Evolutionary conservation across 2,329 filamentous ascomycete genomes (phyloP).

Genomic region (Curvularia lunata): DNA sequence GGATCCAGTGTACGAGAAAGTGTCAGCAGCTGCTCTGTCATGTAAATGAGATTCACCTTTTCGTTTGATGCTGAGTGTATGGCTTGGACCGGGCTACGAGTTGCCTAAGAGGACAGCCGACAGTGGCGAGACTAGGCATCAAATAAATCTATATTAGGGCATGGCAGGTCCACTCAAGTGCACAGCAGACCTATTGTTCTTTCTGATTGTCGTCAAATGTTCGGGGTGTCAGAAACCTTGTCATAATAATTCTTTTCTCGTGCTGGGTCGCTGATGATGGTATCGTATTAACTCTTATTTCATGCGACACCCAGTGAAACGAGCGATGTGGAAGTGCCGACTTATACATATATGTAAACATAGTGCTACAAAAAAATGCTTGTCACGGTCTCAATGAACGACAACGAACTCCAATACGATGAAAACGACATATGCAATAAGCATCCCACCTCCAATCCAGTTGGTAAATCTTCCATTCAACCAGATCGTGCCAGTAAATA

Average conservation of each 20-base stretch:
- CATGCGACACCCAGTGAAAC: not conserved
- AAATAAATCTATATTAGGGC: not conserved
- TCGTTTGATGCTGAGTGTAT: no score
- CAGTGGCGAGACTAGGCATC: not conserved
- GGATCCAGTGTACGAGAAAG: no score
- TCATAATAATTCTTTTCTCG: no score
- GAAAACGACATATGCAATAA: conserved; percentile 40
- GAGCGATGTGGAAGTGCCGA: not conserved
- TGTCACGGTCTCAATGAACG: not conserved
- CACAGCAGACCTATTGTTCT: not conserved
- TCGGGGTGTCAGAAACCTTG: no score
- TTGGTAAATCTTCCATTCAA: not conserved
- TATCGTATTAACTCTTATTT: no score
- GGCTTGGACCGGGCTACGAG: no score
- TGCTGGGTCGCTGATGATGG: not conserved
- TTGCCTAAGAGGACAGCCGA: no score
- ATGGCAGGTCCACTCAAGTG: not conserved
- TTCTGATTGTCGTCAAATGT: no score
- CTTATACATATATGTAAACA: not conserved
- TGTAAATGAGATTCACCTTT: no score
- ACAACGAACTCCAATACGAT: conserved; percentile 44
- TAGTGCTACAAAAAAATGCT: not conserved
- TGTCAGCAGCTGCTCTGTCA: no score
- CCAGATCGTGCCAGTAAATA: not conserved
- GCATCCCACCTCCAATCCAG: not conserved